Conservation (phyloP, 2,329 filamentous ascomycete genomes). For the Pyrenochaeta sp. region DNA sequence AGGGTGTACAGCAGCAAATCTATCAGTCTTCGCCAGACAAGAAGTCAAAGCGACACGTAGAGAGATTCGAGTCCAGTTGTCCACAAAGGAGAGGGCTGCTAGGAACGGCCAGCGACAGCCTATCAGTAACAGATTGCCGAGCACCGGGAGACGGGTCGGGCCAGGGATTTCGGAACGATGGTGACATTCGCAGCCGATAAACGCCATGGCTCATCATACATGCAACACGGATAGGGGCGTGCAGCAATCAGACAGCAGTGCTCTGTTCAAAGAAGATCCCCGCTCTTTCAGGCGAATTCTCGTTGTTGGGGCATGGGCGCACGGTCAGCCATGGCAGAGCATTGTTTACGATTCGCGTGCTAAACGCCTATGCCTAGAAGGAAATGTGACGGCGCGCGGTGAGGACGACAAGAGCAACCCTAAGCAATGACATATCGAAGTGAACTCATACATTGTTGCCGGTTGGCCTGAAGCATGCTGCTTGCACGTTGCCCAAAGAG, state of each 20-base stretch:
- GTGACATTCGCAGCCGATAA: slow-evolving; percentile 2
- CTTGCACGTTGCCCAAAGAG: slow-evolving; percentile 11
- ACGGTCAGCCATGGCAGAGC: too few species aligned
- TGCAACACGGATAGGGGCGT: slow-evolving; percentile 15
- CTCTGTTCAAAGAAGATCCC: slow-evolving; percentile 10
- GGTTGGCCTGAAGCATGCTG: neutral
- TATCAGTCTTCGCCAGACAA: too few species aligned
- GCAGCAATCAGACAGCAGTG: slow-evolving; percentile 17
- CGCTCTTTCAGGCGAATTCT: slow-evolving; percentile 7
- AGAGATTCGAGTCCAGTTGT: slow-evolving; percentile 1
- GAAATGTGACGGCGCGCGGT: too few species aligned
- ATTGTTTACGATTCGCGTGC: too few species aligned
- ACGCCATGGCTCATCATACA: slow-evolving; percentile 14
- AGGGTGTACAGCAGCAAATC: neutral
- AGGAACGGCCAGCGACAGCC: neutral
- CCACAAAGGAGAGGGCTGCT: neutral
- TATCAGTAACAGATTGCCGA: neutral
- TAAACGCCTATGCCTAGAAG: too few species aligned
- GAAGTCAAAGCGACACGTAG: neutral
- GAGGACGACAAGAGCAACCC: too few species aligned
- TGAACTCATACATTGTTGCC: neutral
- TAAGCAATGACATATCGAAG: neutral
- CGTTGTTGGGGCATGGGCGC: too few species aligned
- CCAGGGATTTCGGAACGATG: slow-evolving; percentile 11
- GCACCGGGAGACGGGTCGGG: neutral